phyloP scores from a whole-genome alignment of 2,329 filamentous ascomycete species.

The Zopfia rhizophila region DNA sequence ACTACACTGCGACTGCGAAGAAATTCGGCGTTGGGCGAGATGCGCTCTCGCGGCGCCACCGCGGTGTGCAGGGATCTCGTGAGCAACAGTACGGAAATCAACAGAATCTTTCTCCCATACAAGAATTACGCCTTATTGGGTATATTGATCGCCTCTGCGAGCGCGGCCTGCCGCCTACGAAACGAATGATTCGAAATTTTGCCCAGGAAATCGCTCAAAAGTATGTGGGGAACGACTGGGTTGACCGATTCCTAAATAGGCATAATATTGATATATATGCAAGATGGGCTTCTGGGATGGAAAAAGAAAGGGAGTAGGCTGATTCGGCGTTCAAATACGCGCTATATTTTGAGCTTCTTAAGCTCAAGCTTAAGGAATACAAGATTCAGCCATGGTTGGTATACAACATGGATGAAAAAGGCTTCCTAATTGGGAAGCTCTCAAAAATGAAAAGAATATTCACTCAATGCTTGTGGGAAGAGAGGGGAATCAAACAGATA shows the following conservation, averaged over 20 bases:
- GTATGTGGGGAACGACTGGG: slow-evolving; percentile 15
- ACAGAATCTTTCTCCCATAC: not conserved
- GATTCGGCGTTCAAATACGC: slow-evolving; percentile 22
- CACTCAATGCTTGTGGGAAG: not conserved
- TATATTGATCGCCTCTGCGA: slow-evolving; percentile 20
- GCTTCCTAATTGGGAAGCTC: slow-evolving; percentile 17
- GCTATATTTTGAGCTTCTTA: slow-evolving; percentile 25
- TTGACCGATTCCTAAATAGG: slow-evolving; percentile 8
- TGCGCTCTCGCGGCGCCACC: slow-evolving; percentile 8
- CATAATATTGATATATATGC: slow-evolving; percentile 10
- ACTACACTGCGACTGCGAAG: slow-evolving; percentile 9
- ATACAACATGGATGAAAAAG: slow-evolving; percentile 24
- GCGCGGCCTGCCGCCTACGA: slow-evolving; percentile 20
- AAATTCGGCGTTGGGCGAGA: slow-evolving; percentile 14
- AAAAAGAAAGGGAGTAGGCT: slow-evolving; percentile 20
- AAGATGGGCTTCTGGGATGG: slow-evolving; percentile 21
- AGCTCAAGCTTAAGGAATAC: slow-evolving; percentile 13
- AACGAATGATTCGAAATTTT: slow-evolving; percentile 21
- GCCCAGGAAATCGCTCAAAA: slow-evolving; percentile 10
- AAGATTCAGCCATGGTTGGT: slow-evolving; percentile 7
- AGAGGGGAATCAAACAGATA: not conserved
- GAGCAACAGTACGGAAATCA: not conserved
- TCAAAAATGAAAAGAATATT: slow-evolving; percentile 16
- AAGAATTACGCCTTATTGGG: slow-evolving; percentile 11
- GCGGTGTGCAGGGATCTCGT: not conserved